Base-by-base conservation (phyloP, 352 stramenopile species). In the Phytopythium delawarense region DNA sequence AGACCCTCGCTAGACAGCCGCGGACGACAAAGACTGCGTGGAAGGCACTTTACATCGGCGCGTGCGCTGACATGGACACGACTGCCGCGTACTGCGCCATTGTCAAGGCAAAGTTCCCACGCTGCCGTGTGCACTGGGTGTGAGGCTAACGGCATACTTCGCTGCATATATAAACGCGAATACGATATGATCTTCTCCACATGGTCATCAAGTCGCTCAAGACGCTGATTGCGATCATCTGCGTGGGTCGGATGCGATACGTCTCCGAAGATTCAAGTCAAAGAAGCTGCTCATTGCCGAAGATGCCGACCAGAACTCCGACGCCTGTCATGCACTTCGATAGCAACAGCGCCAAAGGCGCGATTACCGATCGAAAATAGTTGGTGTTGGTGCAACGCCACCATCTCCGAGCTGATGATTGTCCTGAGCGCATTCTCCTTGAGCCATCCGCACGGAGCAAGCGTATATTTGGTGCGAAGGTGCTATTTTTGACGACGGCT, bases 81-180 rank as follows among this genome's bases (percentile, higher is more conserved):
- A 90, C 77, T 0, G 70, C 75, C 1, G 65, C 35, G 21, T 91
- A 91, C 70, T 83, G 75, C 20, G 70, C 67, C 32, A 75, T 84
- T 52, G 73, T 94, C 60, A 89, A 91, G 69, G 63, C 73, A 25
- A 62, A 71, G 30, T 92, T 83, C 57, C 82, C 84, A 46, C 70
- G 70, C n/a, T 89, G 81, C 48, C 65, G 81, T 23, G 79, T 94
- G 56, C 71, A 87, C 63, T 91, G 78, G 74, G 83, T 82, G 12
- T 92, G 68, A 88, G 7, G n/a, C 48, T 52, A 20, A 25, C 57
- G 6, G 16, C 25, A 35, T 30, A 20, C 35, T 59, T 18, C 53
- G 39, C 63, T 53, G 59, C 30, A 53, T 42, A 16, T 68, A 61
- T 72, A 62, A 52, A 65, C 54, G 61, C 42, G 6, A 65, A 62